These are phyloP conservation scores for Blepharisma japonicum DNA, from an alignment of 73 alveolate species.

Conservation along the genomic window DNA sequence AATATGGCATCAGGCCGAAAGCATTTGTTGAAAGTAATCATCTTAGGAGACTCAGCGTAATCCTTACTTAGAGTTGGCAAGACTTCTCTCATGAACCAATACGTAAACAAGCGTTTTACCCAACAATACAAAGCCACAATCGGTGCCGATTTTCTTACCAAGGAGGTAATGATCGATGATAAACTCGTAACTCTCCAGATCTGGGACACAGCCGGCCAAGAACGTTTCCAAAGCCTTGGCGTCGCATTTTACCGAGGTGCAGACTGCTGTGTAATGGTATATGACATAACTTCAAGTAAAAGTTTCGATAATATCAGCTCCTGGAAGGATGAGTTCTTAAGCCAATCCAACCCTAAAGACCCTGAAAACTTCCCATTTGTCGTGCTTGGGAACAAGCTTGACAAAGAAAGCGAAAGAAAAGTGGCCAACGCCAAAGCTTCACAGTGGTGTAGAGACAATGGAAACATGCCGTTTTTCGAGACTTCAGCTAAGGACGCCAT, in stretches of 20 bases:
- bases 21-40: constrained; percentile 8
- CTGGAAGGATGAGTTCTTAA: constrained; percentile 94
- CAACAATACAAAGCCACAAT: constrained; percentile 91
- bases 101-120: constrained; percentile 79
- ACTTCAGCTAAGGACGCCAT: constrained; percentile 83
- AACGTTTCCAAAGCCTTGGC: constrained; percentile 85
- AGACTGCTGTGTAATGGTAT: constrained; percentile 95
- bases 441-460: constrained; percentile 89
- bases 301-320: constrained; percentile 86
- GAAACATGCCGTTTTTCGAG: constrained; percentile 77
- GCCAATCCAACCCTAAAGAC: constrained; percentile 86
- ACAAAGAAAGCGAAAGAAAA: constrained; percentile 53
- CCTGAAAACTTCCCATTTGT: constrained; percentile 95
- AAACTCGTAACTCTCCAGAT: constrained; percentile 76
- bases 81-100: constrained; percentile 88
- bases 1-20: constrained; percentile 25
- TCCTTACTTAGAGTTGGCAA: constrained; percentile 76
- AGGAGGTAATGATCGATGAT: constrained; percentile 87
- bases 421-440: constrained; percentile 73
- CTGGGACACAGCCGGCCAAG: constrained; percentile 74
- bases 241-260: constrained; percentile 99
- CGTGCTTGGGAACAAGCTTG: constrained; percentile 93
- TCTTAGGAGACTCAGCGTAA: constrained; percentile 88
- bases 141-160: constrained; percentile 96
- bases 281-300: constrained; percentile 80